Evolutionary conservation across 345 rosid species (phyloP).

Genomic region (Durio zibethinus): DNA sequence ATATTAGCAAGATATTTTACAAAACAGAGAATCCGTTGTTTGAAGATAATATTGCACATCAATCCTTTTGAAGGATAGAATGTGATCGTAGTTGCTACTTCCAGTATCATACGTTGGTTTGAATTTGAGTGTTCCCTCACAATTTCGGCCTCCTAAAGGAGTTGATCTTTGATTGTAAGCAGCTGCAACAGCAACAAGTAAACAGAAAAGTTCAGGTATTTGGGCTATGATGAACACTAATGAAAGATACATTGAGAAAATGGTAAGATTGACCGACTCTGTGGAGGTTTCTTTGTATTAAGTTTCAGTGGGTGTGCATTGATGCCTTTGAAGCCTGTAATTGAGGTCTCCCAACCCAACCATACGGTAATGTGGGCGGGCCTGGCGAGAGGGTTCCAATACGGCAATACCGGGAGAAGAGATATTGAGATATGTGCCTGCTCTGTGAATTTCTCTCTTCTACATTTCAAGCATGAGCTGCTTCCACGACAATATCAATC

Average conservation of each 20-base stretch:
- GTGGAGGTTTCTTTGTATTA: slow-evolving; percentile 52
- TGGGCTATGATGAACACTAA: not conserved
- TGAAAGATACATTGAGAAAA: not conserved
- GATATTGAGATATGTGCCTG: slow-evolving; percentile 44
- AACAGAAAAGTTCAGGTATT: not conserved
- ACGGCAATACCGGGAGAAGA: slow-evolving; percentile 40
- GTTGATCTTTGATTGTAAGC: slow-evolving; percentile 64
- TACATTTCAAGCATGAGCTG: slow-evolving; percentile 36
- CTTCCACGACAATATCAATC: not conserved
- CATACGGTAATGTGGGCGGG: slow-evolving; percentile 51
- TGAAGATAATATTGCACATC: not conserved
- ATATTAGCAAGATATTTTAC: not conserved
- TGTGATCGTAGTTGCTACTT: slow-evolving; percentile 58
- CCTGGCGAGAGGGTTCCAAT: slow-evolving; percentile 35
- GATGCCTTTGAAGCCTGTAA: slow-evolving; percentile 54
- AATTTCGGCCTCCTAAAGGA: slow-evolving; percentile 59
- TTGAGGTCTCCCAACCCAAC: slow-evolving; percentile 76
- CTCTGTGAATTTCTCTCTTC: slow-evolving; percentile 41
- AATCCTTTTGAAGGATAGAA: not conserved
- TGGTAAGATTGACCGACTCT: slow-evolving; percentile 23
- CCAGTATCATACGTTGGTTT: slow-evolving; percentile 65
- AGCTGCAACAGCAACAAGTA: slow-evolving; percentile 26
- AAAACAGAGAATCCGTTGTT: not conserved
- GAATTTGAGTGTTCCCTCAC: slow-evolving; percentile 42
- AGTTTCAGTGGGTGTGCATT: slow-evolving; percentile 44